A percentile compares a stretch with the other conserved stretches of the same genome.
Conservation (phyloP, 306 rosid genomes). For the Trifolium fragiferum region DNA sequence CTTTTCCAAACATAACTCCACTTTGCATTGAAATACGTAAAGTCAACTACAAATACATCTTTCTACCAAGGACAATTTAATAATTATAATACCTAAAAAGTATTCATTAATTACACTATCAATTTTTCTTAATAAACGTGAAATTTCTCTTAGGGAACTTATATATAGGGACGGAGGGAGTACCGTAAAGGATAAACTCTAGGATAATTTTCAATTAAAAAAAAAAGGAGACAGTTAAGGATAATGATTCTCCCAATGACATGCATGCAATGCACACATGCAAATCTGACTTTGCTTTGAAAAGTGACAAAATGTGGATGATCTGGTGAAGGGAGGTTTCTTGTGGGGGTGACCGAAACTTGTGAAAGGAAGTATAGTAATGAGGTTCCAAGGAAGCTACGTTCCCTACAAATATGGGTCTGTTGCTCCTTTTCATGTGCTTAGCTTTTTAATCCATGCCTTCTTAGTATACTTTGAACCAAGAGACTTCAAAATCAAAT, state of each 20-base stretch:
- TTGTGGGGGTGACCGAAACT: background rate
- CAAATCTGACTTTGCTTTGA: constrained; percentile 40
- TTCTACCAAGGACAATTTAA: no score
- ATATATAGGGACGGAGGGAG: no score
- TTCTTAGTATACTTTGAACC: background rate
- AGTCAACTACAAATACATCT: no score
- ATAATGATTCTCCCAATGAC: constrained; percentile 8
- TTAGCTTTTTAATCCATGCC: background rate
- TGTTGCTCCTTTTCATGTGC: constrained; percentile 37
- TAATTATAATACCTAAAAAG: no score
- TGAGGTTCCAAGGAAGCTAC: constrained; percentile 38
- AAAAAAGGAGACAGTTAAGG: background rate
- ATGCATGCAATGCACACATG: constrained; percentile 15
- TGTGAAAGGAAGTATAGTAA: background rate
- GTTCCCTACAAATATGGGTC: constrained; percentile 25
- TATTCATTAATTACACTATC: no score
- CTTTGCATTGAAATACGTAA: no score
- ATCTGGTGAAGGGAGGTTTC: background rate
- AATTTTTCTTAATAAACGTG: no score
- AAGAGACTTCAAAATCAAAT: background rate
- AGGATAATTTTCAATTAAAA: no score
- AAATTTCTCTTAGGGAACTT: no score
- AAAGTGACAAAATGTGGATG: constrained; percentile 14
- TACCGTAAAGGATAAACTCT: no score
- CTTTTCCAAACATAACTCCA: no score